These are phyloP conservation scores for slime mould (Dictyostelium discoideum) DNA, from an alignment of 78 protist genomes.

Conservation along the genomic window dicty_2.7 NC_007090.3:1440501-1441000, in stretches of 20 bases:
- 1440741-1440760: background rate
- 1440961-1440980: background rate
- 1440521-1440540: slow-evolving; percentile 11
- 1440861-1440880: background rate
- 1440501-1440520: background rate
- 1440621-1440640: slow-evolving; percentile 23
- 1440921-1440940: background rate
- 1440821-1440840: background rate
- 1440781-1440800: background rate
- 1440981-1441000: background rate
- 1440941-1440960: background rate
- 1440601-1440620: slow-evolving; percentile 2
- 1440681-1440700: slow-evolving; percentile 24
- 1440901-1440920: slow-evolving; percentile 12
- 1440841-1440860: background rate
- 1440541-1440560: background rate
- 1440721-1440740: background rate
- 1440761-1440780: background rate
- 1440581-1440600: background rate
- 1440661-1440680: background rate
- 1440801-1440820: slow-evolving; percentile 8
- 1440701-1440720: background rate
- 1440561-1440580: background rate
- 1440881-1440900: background rate
- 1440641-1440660: background rate